These are phyloP conservation scores for Sicyos edulis DNA, from an alignment of 306 rosid species.

Conservation along the genomic window DNA sequence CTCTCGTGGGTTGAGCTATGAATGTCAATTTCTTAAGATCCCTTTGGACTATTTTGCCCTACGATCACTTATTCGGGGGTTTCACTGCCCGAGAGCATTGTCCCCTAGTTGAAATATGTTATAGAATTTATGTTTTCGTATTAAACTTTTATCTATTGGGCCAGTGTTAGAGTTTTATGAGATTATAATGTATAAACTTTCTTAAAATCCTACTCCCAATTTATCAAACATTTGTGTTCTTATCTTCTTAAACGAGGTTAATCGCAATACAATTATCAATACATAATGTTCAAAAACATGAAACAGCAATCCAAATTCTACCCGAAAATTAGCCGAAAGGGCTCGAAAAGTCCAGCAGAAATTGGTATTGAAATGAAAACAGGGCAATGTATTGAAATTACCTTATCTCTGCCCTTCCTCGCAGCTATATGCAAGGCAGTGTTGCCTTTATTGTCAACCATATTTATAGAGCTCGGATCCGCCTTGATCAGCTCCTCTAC, in stretches of 20 bases:
- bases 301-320: neutral
- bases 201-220: too few relatives aligned
- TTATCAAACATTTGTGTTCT: too few relatives aligned
- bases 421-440: conserved; percentile 78
- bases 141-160: too few relatives aligned
- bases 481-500: conserved; percentile 60
- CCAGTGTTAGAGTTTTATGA: too few relatives aligned
- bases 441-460: conserved; percentile 74
- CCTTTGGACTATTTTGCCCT: too few relatives aligned
- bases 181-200: too few relatives aligned
- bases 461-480: conserved; percentile 54
- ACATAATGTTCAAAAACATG: neutral
- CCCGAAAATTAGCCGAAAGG: neutral
- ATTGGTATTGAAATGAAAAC: neutral
- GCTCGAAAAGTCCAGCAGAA: neutral
- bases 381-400: conserved; percentile 17
- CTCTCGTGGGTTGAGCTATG: neutral
- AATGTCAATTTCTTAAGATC: neutral
- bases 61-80: too few relatives aligned
- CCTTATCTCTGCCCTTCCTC: conserved; percentile 76
- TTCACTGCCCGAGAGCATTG: too few relatives aligned
- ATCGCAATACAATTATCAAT: neutral
- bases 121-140: too few relatives aligned
- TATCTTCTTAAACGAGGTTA: too few relatives aligned
- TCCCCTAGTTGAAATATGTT: too few relatives aligned